Percentiles rank a stretch among this genome's conserved stretches.
Conservation (phyloP, 2,329 filamentous ascomycete species). For the Hypoxylon sp. region DNA sequence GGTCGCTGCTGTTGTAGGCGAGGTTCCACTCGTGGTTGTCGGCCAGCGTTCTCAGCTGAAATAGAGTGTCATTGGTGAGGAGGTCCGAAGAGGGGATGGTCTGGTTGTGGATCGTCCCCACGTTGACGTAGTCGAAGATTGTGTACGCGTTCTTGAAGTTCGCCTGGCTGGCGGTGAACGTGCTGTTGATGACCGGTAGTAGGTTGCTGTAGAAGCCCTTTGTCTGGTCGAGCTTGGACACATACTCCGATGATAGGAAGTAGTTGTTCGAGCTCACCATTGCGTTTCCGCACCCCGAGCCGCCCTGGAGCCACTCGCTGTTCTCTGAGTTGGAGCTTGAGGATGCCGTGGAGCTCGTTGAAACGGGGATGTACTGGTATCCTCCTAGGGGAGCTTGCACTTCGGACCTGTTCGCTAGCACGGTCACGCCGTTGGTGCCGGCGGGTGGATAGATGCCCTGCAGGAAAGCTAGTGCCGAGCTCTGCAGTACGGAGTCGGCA, state of each 20-base stretch:
- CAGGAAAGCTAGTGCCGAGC: constrained; percentile 83
- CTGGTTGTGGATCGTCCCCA: constrained; percentile 71
- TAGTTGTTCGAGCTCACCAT: constrained; percentile 70
- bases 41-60: constrained; percentile 79
- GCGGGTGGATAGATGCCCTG: constrained; percentile 90
- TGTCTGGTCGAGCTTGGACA: constrained; percentile 63
- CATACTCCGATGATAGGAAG: constrained; percentile 64
- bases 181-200: constrained; percentile 68
- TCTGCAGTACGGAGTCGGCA: constrained; percentile 82
- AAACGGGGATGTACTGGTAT: constrained; percentile 87
- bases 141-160: constrained; percentile 73
- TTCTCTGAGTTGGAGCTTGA: constrained; percentile 70
- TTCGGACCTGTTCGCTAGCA: constrained; percentile 77
- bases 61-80: constrained; percentile 71
- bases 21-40: constrained; percentile 86
- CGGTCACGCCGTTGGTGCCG: constrained; percentile 68
- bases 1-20: constrained; percentile 83
- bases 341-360: constrained; percentile 68
- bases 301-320: constrained; percentile 71
- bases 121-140: constrained; percentile 74
- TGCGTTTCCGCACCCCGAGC: constrained; percentile 69
- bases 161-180: constrained; percentile 62
- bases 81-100: constrained; percentile 71
- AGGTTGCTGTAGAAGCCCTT: constrained; percentile 71
- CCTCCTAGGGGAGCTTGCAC: constrained; percentile 80